phyloP scores from a whole-genome alignment of 2,329 filamentous ascomycete species.

The Thelonectria discophora region DNA sequence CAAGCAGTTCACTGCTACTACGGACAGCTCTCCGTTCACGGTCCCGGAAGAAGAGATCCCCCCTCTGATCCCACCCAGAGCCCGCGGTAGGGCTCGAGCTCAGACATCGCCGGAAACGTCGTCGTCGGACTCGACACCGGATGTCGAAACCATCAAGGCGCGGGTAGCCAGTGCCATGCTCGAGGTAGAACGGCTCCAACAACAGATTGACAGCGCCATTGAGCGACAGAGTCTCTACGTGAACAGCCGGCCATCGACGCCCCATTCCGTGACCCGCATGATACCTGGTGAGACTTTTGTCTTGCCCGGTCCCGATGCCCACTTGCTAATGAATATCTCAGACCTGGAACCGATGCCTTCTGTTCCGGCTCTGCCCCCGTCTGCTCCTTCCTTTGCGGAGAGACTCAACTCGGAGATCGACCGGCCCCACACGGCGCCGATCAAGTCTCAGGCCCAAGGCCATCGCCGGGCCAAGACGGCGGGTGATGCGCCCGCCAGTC shows the following conservation, averaged over 20 bases:
- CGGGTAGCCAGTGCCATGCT: conserved; percentile 65
- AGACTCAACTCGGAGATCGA: conserved; percentile 59
- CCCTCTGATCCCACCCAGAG: conserved; percentile 55
- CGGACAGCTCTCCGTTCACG: conserved; percentile 36
- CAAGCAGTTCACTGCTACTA: conserved; percentile 47
- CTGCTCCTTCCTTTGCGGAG: conserved; percentile 66
- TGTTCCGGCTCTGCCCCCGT: conserved; percentile 65
- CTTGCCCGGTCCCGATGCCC: conserved; percentile 17
- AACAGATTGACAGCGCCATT: conserved; percentile 67
- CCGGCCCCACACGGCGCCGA: conserved; percentile 47
- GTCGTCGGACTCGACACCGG: conserved; percentile 47
- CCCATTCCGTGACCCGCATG: conserved; percentile 51
- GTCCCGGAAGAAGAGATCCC: conserved; percentile 40
- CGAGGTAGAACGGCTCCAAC: conserved; percentile 66
- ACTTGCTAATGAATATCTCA: conserved; percentile 37
- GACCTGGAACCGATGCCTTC: conserved; percentile 63
- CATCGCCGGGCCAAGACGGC: conserved; percentile 44
- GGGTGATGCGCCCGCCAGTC: conserved; percentile 41
- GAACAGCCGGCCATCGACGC: conserved; percentile 62
- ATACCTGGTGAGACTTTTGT: conserved; percentile 44
- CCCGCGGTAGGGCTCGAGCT: conserved; percentile 51
- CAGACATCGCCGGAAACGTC: conserved; percentile 50
- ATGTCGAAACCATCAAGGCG: conserved; percentile 62
- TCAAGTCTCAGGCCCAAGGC: conserved; percentile 45
- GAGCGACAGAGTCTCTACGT: conserved; percentile 68